Evolutionary conservation across 129 eudicot species (phyloP), one percentile per base, ranked within the genome.

Genomic region (Centrapalus pauciflorus): DNA sequence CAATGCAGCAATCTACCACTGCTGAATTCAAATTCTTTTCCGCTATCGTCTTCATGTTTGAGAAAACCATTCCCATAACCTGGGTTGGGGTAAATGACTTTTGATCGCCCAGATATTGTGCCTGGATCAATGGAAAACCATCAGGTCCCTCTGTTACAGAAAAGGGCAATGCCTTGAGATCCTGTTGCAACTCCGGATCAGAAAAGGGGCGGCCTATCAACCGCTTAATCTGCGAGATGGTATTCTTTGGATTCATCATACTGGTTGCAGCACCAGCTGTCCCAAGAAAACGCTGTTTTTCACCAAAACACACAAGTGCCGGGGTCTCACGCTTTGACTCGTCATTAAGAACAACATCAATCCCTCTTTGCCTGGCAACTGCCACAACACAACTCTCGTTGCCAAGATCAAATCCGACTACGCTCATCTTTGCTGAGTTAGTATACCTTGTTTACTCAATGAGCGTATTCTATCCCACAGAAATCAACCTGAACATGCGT

Each of bases 241-340:
- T 84, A 25, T 81, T 92, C 70, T 92, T 92, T 5, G 98, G 98
- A 66, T 92, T 92, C 95, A 85, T 88, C 96, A 92, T 71, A 29
- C 89, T 85, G 19, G 96, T 66, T 3, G 97, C 96, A 55, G 97
- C 97, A 25, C 97, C 97, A 4, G 97, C 97, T 1, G 94, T 91
- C 14, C 97, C 97, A 74, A 91, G 92, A 40, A 87, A 91, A 1
- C 97, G 84, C 49, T 91, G 97, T 78, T 91, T 91, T 25, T 91
- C 97, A 40, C 97, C 97, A 69, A 91, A 91, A 74, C 93, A 91
- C 14, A 91, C 97, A 55, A 91, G 52, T 50, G 97, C 96, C 17
- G 97, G 97, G 23, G 97, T 90, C 70, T 90, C 90, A 0, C 97
- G 87, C 26, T 90, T 90, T 16, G 97, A 90, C 64, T 90, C 97